Evolutionary conservation across 768 basidiomycete genomes (phyloP).

Genomic region (Royoungia palumana): DNA sequence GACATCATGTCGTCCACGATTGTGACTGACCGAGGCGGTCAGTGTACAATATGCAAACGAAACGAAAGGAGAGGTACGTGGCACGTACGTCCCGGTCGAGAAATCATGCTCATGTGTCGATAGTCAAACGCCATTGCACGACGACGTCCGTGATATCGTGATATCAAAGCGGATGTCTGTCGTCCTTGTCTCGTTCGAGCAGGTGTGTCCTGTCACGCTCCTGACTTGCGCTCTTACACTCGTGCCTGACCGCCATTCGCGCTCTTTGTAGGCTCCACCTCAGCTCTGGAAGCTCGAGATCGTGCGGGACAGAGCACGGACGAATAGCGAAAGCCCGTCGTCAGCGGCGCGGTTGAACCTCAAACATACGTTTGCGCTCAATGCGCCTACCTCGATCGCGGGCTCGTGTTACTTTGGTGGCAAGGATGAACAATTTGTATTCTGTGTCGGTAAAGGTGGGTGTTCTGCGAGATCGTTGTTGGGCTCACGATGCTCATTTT

Average conservation of each 20-base stretch:
- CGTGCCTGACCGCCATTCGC: neutral
- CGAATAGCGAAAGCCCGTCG: constrained; percentile 21
- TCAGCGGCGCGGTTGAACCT: constrained; percentile 26
- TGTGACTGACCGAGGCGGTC: constrained; percentile 1
- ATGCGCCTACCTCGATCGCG: constrained; percentile 62
- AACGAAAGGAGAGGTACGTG: constrained; percentile 45
- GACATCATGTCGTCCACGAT: neutral
- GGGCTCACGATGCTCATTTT: neutral
- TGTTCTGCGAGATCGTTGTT: neutral
- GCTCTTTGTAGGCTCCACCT: constrained; percentile 51
- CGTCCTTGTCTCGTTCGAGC: constrained; percentile 38
- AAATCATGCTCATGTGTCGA: neutral
- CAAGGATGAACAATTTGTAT: constrained; percentile 70
- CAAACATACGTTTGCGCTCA: constrained; percentile 69
- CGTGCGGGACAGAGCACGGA: constrained; percentile 46
- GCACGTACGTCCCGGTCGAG: too few species aligned
- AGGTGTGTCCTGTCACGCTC: constrained; percentile 8
- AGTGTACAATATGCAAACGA: constrained; percentile 49
- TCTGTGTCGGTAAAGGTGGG: constrained; percentile 74
- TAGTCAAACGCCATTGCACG: constrained; percentile 51
- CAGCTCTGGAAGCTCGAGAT: constrained; percentile 73
- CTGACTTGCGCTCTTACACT: too few species aligned
- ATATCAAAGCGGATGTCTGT: constrained; percentile 42
- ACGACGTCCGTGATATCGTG: constrained; percentile 51
- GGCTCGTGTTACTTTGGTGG: constrained; percentile 83